phyloP scores from a whole-genome alignment of 495 filamentous ascomycete genomes.

The Penicillium alfredii region DNA sequence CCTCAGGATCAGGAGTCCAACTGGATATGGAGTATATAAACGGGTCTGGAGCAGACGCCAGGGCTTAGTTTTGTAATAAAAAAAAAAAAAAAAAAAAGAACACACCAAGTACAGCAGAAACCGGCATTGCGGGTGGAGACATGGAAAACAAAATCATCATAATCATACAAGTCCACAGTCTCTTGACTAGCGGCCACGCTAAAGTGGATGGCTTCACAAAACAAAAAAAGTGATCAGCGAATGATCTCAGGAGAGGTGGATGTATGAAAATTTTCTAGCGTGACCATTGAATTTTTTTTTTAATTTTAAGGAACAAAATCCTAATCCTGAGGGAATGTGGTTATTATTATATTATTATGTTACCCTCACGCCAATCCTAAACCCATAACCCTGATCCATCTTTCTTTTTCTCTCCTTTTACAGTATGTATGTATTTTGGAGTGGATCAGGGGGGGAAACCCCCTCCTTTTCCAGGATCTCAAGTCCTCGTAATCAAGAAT shows the following conservation, averaged over 20 bases:
- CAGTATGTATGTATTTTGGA: too few species aligned
- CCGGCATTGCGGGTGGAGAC: constrained; percentile 11
- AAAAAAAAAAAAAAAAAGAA: constrained; percentile 1
- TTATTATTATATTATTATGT: too few species aligned
- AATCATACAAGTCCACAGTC: too few species aligned
- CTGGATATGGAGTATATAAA: too few species aligned
- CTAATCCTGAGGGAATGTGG: too few species aligned
- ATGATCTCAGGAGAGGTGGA: constrained; percentile 19
- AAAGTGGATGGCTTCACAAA: constrained; percentile 25
- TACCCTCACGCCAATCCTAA: too few species aligned
- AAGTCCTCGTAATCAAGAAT: constrained; percentile 7
- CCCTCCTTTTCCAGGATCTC: constrained; percentile 12
- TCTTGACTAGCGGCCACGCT: constrained; percentile 23
- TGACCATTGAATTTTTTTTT: too few species aligned
- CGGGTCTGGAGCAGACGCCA: constrained; percentile 8
- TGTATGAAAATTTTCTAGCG: constrained; percentile 10
- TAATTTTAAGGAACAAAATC: too few species aligned
- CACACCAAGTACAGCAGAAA: constrained; percentile 5
- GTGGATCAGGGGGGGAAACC: too few species aligned
- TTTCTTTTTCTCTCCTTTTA: too few species aligned
- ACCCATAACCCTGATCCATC: constrained; percentile 6
- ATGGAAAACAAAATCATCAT: too few species aligned
- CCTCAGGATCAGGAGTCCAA: too few species aligned
- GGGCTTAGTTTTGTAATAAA: constrained; percentile 11
- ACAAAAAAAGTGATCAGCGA: constrained; percentile 31